These are phyloP conservation scores for Eimeria maxima DNA, from an alignment of 169 alveolate genomes.

Conservation along the genomic window DNA sequence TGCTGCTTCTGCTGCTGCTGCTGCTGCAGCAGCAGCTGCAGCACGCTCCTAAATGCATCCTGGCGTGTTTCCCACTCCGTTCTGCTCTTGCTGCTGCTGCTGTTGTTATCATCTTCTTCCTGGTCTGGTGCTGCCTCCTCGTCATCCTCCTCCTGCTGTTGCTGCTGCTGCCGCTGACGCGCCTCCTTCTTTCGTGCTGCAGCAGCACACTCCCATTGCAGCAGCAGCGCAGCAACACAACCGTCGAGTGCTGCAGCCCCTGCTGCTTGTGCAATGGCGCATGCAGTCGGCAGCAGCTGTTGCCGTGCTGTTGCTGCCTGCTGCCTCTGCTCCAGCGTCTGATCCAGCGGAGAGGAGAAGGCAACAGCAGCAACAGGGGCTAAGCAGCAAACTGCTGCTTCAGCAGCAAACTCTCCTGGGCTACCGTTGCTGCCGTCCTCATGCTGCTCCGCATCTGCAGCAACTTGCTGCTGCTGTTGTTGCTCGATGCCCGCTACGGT, in stretches of 20 bases:
- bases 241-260: constrained; percentile 39
- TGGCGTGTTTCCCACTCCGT: not conserved
- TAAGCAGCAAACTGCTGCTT: constrained; percentile 2
- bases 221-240: constrained; percentile 25
- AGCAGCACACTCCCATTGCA: constrained; percentile 62
- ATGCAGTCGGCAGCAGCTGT: constrained; percentile 55
- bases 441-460: not conserved
- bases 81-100: constrained; percentile 4
- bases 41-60: not conserved
- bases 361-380: constrained; percentile 68
- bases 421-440: not conserved
- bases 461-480: constrained; percentile 55
- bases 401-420: constrained; percentile 3
- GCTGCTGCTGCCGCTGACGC: constrained; percentile 50
- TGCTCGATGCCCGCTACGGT: constrained; percentile 17
- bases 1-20: constrained; percentile 52
- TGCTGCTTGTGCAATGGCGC: constrained; percentile 14
- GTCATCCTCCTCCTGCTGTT: constrained; percentile 12
- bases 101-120: not conserved
- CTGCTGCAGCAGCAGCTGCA: constrained; percentile 36
- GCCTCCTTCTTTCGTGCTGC: not conserved
- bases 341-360: constrained; percentile 12
- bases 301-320: constrained; percentile 1
- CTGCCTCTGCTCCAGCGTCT: constrained; percentile 58
- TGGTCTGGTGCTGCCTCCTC: constrained; percentile 10